Percentiles rank a stretch among this genome's conserved stretches.
phyloP scores from a whole-genome alignment of 2,329 filamentous ascomycete genomes.

The Alternaria sp. region DNA sequence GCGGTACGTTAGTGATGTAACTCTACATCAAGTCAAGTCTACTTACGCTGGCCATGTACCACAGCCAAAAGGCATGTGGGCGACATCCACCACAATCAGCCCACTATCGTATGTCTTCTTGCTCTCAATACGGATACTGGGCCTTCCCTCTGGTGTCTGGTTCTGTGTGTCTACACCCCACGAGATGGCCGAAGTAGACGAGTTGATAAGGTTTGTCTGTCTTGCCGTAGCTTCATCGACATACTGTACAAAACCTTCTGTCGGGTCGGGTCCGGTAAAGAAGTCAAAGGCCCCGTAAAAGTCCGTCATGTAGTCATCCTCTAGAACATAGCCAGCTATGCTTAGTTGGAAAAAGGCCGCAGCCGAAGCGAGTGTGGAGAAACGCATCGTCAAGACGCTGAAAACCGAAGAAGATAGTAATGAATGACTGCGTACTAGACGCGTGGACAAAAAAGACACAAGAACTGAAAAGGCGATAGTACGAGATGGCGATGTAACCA shows the following conservation, averaged over 20 bases:
- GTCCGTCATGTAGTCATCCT: constrained; percentile 52
- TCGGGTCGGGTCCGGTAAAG: constrained; percentile 55
- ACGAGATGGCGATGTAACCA: constrained; percentile 23
- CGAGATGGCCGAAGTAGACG: constrained; percentile 47
- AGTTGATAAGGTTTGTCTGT: constrained; percentile 53
- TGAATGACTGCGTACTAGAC: constrained; percentile 47
- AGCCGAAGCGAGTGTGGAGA: constrained; percentile 45
- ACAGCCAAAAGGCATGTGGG: constrained; percentile 61
- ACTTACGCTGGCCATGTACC: constrained; percentile 61
- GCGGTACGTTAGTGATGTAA: constrained; percentile 15
- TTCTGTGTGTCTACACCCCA: constrained; percentile 57
- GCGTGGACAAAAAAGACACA: constrained; percentile 34
- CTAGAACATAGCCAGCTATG: constrained; percentile 53
- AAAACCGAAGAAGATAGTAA: constrained; percentile 31
- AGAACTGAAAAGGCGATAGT: constrained; percentile 29
- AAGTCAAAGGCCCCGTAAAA: constrained; percentile 58
- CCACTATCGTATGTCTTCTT: constrained; percentile 58
- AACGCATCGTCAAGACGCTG: constrained; percentile 46
- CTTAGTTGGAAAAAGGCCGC: constrained; percentile 45
- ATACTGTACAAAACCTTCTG: constrained; percentile 54
- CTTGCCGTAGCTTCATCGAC: constrained; percentile 50
- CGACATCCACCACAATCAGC: constrained; percentile 59
- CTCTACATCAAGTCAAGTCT: neutral
- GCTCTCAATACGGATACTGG: constrained; percentile 58
- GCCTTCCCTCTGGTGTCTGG: constrained; percentile 50